Base-by-base conservation (phyloP, 345 rosid species). In the Firmiana major region DNA sequence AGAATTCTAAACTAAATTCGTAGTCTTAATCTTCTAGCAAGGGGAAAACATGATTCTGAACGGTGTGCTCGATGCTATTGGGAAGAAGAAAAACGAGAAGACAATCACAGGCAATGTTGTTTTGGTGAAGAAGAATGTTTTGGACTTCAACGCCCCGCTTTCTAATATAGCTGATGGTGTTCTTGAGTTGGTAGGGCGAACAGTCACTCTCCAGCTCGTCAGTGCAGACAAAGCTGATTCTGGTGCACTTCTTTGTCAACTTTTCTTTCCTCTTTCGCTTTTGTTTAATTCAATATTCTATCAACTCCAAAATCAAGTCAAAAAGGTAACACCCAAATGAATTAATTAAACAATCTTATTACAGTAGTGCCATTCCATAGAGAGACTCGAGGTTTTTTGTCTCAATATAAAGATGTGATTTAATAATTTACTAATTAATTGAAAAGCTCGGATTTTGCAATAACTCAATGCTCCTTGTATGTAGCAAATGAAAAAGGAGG, bases 41-140 rank as follows among this genome's bases (percentile, higher is more conserved):
- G n/a, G n/a, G 34, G 3, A 2, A 31, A 31, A 58, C 26, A 59
- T 62, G 42, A 62, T 28, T 60, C 64, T 60, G 0, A 42, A 42
- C 0, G 3, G 42, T 12, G 40, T 31, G 9, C 0, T 62, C 9
- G 31, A 60, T 28, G 65, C 36, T 11, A 5, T 17, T 16, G 0
- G 6, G 34, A 60, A 9, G 15, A 60, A 60, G 8, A 60, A 26
- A 60, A 12, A 36, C 8, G 0, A 12, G 11, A 70, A 46, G 38
- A 54, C 4, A 2, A 84, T 91, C 71, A 84, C 48, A 62, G 97
- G 97, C 11, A 91, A 77, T 8, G 97, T 90, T 54, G 88, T 91
- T 75, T 81, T 94, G 85, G 89, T 91, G 94, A 94, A 89, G 85
- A 92, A 94, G 80, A 91, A 91, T 77, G 93, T 90, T 58, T 81